Evolutionary conservation across 2,329 filamentous ascomycete genomes (phyloP), one percentile per base, ranked within the genome.

Genomic region (Podosphaera fusca): DNA sequence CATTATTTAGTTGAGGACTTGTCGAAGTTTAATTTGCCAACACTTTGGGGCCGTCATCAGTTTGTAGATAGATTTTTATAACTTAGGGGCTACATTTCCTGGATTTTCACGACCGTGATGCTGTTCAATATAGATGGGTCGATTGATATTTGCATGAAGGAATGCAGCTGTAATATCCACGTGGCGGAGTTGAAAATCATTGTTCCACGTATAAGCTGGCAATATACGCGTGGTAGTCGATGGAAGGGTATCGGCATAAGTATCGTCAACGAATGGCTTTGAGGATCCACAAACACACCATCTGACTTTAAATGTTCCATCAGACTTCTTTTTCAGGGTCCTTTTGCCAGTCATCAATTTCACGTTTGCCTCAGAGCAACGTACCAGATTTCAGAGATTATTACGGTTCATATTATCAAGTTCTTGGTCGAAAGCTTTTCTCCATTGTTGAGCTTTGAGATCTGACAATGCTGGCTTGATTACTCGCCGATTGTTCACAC

Each of bases 131-230:
- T 9, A 55, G 2, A 55, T 55, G 10, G 52, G 35, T 31, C 21
- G 10, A 33, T 55, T 36, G 9, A 55, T 29, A 45, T 55, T 36
- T 30, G 52, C 21, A 45, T 55, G 52, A 29, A 55, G 52, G 12
- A 55, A 55, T 9, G 52, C 36, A 29, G 35, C 52, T 42, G 52
- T 55, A 21, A 55, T 55, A 55, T 55, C 52, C 7, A 55, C 35
- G 14, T 55, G 52, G 31, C 35, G 52, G 12, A 55, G 42, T 5
- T 55, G 52, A 42, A 55, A 33, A 45, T 33, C 29, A 36, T 45
- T 55, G 8, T 14, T 14, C 29, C 35, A 33, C 34, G 52, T 36
- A 55, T 40, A 34, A 30, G 52, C 35, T 30, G 45, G 52, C 14
- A 55, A 33, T 21, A 45, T 45, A 30, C 52, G 52, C n/a, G 45